These are phyloP conservation scores for Ormosia emarginata DNA, from an alignment of 306 rosid species.

Conservation along the genomic window DNA sequence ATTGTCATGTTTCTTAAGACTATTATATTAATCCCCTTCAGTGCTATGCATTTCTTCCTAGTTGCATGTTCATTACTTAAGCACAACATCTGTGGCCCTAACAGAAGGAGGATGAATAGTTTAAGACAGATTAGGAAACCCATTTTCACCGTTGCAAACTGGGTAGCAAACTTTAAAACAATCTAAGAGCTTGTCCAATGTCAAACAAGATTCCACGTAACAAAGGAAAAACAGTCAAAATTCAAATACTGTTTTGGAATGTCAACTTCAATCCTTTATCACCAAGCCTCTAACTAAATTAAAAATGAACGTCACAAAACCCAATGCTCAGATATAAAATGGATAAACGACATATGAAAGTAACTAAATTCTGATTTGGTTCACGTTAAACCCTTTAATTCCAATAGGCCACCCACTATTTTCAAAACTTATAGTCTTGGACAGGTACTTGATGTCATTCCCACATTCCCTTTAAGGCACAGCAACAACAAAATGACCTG, in stretches of 20 bases:
- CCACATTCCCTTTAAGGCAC: neutral
- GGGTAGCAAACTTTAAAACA: neutral
- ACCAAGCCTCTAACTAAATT: neutral
- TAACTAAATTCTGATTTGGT: neutral
- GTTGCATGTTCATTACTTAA: neutral
- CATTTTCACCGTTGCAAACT: neutral
- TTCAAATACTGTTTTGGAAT: neutral
- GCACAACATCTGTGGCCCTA: neutral
- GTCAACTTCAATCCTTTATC: neutral
- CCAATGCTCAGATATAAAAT: neutral
- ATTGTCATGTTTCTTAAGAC: constrained; percentile 20
- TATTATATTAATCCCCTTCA: neutral
- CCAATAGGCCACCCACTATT: neutral
- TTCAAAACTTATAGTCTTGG: neutral
- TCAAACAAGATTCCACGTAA: neutral
- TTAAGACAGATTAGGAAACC: constrained; percentile 14
- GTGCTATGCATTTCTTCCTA: neutral
- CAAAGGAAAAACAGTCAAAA: neutral
- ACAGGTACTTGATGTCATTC: neutral
- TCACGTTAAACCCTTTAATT: neutral
- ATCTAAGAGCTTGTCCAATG: neutral
- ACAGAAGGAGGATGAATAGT: neutral
- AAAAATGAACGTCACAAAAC: neutral
- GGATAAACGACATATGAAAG: neutral
- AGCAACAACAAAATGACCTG: neutral